Base-by-base conservation (phyloP, 306 rosid species). In the Castanea crenata region DNA sequence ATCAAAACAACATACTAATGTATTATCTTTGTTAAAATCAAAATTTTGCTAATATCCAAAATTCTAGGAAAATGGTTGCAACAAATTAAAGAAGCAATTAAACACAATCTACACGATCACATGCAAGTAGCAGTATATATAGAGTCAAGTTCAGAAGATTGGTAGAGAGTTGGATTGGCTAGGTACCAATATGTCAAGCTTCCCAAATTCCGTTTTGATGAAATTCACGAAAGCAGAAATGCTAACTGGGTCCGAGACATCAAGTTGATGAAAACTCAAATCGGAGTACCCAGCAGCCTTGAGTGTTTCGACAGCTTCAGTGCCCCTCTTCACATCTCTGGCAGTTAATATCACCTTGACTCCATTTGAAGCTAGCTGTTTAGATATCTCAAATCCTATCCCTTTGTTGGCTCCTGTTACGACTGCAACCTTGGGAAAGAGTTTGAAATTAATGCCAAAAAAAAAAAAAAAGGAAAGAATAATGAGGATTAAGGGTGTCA, bases 391-490 rank as follows among this genome's bases (percentile, higher is more conserved):
- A 25, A 46, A 71, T 49, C 58, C 58, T 12, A 71, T 71, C 20
- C 84, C 84, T 6, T 75, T 75, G 71, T 75, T 80, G 13, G 69
- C 79, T 57, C 84, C 84, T 2, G 84, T 68, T 5, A 67, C 84
- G n/a, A 74, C 84, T 13, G 86, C 81, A 38, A 67, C 35, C 15
- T 51, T 67, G 21, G 71, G 21, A 34, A 32, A 6, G 6, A 27
- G 71, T 34, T 18, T 18, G 51, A 67, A 67, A 67, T 4, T 0
- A 49, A 49, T 6, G 8, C 34, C 27, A 25, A 0, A 8, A 41
- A 34, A 34, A 32, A 34, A 32, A 10, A 19, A 0, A 0, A 46
- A 11, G 16, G 1, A 49, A 3, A 49, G 15, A 49, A 49, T 10
- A 49, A 49, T 12, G 54, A 49, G 54, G 14, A 49, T 49, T 3